Conservation (phyloP, 2,329 filamentous ascomycete species). For the Sarocladium oryzae region DNA sequence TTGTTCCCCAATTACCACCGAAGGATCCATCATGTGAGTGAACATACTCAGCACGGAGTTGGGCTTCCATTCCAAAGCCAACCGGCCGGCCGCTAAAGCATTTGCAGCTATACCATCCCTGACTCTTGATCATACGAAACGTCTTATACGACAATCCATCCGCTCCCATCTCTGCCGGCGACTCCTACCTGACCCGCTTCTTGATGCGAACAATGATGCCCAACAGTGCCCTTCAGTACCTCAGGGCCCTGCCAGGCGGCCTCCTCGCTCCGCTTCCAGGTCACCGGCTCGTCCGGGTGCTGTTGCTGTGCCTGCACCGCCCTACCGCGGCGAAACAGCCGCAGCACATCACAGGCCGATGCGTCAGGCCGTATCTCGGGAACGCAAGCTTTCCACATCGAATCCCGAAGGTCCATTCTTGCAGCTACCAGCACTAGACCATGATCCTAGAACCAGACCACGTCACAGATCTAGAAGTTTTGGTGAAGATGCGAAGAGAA, state of each 20-base stretch:
- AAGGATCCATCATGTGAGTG: neutral
- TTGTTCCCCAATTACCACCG: constrained; percentile 29
- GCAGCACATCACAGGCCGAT: constrained; percentile 12
- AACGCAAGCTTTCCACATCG: constrained; percentile 33
- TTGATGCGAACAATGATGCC: neutral
- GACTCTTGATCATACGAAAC: constrained; percentile 27
- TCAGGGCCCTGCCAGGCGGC: neutral
- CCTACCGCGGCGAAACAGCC: neutral
- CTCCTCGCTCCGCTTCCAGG: neutral
- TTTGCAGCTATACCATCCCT: constrained; percentile 21
- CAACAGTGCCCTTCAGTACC: neutral
- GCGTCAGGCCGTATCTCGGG: constrained; percentile 23
- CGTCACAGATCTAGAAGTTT: constrained; percentile 9
- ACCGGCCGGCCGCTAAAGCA: neutral
- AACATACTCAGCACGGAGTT: neutral
- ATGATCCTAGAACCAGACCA: constrained; percentile 11
- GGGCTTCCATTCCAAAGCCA: neutral
- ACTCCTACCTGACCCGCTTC: constrained; percentile 3
- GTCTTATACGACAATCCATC: constrained; percentile 27
- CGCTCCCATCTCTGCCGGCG: constrained; percentile 20
- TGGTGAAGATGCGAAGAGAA: constrained; percentile 40
- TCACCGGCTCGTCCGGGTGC: neutral
- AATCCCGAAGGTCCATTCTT: constrained; percentile 32
- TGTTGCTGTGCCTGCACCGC: neutral
- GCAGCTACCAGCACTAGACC: constrained; percentile 14